Conservation (phyloP, 106 monocot species). For the Iris macrosiphon region DNA sequence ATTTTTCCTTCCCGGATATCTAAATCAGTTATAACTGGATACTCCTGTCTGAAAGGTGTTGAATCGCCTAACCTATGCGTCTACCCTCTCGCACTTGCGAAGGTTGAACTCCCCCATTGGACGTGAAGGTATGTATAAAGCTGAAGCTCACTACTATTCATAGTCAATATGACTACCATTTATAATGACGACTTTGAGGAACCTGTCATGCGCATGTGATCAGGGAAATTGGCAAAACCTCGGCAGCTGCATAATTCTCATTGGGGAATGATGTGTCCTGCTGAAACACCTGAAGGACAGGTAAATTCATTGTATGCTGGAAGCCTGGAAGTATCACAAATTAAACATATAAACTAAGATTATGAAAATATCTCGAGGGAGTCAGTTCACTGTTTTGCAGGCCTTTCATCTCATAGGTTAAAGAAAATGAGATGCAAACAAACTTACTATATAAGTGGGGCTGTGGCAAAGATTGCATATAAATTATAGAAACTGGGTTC, state of each 20-base stretch:
- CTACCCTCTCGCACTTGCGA: slow-evolving; percentile 89
- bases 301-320: slow-evolving; percentile 20
- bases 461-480: too few species aligned
- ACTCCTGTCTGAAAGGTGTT: slow-evolving; percentile 48
- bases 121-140: slow-evolving; percentile 59
- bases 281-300: slow-evolving; percentile 99
- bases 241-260: slow-evolving; percentile 95
- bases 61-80: slow-evolving; percentile 94
- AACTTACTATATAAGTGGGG: too few species aligned
- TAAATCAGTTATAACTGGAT: neutral
- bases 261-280: slow-evolving; percentile 99
- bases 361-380: too few species aligned
- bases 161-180: neutral
- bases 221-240: slow-evolving; percentile 95
- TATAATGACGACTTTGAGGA: slow-evolving; percentile 3
- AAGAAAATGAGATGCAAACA: too few species aligned
- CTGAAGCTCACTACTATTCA: too few species aligned
- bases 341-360: too few species aligned
- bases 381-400: too few species aligned
- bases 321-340: too few species aligned
- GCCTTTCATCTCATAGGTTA: too few species aligned
- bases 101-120: slow-evolving; percentile 98
- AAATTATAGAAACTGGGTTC: too few species aligned
- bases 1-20: neutral
- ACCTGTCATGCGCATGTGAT: slow-evolving; percentile 4